Conservation (phyloP, 345 rosid species). For the Eutrema yunnanense region DNA sequence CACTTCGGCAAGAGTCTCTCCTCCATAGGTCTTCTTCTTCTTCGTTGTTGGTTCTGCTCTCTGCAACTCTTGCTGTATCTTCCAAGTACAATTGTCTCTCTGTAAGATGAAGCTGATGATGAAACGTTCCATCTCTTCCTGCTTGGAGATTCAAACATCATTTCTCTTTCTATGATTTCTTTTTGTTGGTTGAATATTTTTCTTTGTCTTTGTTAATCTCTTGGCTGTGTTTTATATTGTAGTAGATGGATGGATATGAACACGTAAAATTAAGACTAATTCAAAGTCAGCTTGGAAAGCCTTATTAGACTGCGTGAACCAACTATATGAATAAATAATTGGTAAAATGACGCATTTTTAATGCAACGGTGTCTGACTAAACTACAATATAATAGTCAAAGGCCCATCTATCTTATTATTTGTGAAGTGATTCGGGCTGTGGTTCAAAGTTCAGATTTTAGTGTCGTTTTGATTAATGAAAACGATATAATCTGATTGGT, state of each 20-base stretch:
- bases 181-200: neutral
- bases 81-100: slow-evolving; percentile 27
- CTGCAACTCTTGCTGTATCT: slow-evolving; percentile 25
- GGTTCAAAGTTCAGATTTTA: too few relatives aligned
- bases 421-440: too few relatives aligned
- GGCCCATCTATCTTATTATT: too few relatives aligned
- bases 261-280: neutral
- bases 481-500: too few relatives aligned
- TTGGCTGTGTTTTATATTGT: slow-evolving; percentile 13
- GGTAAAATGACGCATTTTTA: neutral
- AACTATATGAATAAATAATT: slow-evolving; percentile 10
- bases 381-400: slow-evolving; percentile 3
- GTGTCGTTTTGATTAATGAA: too few relatives aligned
- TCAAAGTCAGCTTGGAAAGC: slow-evolving; percentile 25
- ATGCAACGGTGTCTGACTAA: neutral
- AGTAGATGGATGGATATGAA: slow-evolving; percentile 6
- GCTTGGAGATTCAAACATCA: slow-evolving; percentile 13
- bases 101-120: slow-evolving; percentile 20
- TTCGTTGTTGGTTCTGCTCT: slow-evolving; percentile 13
- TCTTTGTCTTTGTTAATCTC: neutral
- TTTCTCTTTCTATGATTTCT: neutral
- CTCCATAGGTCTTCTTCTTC: neutral
- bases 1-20: slow-evolving; percentile 18
- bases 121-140: slow-evolving; percentile 20
- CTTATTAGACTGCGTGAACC: slow-evolving; percentile 21